A percentile compares a stretch with the other conserved stretches of the same genome.
Evolutionary conservation across 106 monocot species (phyloP).

Genomic region (Dendrobium chrysotoxum): DNA sequence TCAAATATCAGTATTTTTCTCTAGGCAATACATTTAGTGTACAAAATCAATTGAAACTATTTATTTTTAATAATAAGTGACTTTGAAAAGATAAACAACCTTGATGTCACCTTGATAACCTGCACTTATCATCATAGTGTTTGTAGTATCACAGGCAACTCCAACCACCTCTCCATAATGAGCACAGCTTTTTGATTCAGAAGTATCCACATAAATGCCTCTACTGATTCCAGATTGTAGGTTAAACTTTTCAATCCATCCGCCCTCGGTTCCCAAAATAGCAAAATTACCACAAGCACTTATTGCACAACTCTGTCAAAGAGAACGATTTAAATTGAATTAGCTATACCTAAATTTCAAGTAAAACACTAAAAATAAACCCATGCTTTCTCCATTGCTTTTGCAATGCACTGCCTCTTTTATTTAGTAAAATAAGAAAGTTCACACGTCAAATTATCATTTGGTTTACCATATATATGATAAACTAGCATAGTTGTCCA

Average conservation of each 20-base stretch:
- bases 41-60: background rate
- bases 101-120: constrained; percentile 92
- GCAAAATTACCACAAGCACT: constrained; percentile 99
- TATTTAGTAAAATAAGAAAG: background rate
- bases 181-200: constrained; percentile 37
- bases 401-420: background rate
- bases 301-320: constrained; percentile 75
- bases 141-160: constrained; percentile 88
- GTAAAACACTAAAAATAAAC: background rate
- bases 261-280: constrained; percentile 84
- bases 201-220: constrained; percentile 70
- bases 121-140: constrained; percentile 73
- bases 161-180: constrained; percentile 88
- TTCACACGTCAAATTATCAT: background rate
- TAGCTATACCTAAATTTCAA: background rate
- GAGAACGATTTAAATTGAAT: background rate
- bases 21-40: background rate
- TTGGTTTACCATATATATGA: background rate
- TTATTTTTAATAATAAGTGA: background rate
- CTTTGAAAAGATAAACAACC: constrained; percentile 20
- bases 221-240: constrained; percentile 94
- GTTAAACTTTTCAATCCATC: constrained; percentile 99
- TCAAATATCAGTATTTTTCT: background rate
- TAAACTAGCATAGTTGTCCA: background rate
- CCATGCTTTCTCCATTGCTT: background rate